phyloP scores from a whole-genome alignment of 345 rosid species.

The Angophora floribunda region DNA sequence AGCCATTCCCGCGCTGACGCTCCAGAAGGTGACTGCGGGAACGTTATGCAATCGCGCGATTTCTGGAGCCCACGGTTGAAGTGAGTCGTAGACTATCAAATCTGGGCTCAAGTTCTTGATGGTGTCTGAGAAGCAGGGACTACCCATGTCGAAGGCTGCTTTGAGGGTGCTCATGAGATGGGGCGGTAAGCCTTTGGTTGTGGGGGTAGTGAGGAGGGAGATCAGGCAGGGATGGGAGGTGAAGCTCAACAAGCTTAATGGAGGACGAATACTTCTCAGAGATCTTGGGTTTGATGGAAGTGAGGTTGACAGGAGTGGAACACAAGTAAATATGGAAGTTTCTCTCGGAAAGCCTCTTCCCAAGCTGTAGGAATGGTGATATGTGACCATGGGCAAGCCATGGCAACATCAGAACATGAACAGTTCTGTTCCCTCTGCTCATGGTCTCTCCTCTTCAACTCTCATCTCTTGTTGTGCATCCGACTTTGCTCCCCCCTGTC shows the following conservation, averaged over 20 bases:
- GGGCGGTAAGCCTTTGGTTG: slow-evolving; percentile 26
- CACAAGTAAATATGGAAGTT: slow-evolving; percentile 18
- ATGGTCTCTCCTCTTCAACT: neutral
- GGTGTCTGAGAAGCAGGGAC: slow-evolving; percentile 5
- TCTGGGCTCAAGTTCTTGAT: slow-evolving; percentile 7
- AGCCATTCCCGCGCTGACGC: neutral
- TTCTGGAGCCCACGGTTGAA: slow-evolving; percentile 27
- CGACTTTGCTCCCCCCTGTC: neutral
- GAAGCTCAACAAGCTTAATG: slow-evolving; percentile 21
- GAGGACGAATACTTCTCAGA: slow-evolving; percentile 1
- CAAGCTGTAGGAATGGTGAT: slow-evolving; percentile 28
- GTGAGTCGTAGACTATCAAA: slow-evolving; percentile 18
- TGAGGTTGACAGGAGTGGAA: slow-evolving; percentile 22
- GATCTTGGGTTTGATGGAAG: neutral
- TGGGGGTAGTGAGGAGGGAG: slow-evolving; percentile 31
- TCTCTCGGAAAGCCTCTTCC: slow-evolving; percentile 17
- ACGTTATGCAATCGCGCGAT: slow-evolving; percentile 8
- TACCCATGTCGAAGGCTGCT: slow-evolving; percentile 10
- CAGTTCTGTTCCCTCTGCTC: neutral
- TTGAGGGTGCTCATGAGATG: slow-evolving; percentile 21
- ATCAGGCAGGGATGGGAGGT: slow-evolving; percentile 15
- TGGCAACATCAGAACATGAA: slow-evolving; percentile 26
- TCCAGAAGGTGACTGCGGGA: slow-evolving; percentile 10
- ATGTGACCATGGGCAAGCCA: slow-evolving; percentile 44
- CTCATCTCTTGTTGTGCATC: neutral